Conservation (phyloP, 331 rosid species). For the Malus hybrid region DNA sequence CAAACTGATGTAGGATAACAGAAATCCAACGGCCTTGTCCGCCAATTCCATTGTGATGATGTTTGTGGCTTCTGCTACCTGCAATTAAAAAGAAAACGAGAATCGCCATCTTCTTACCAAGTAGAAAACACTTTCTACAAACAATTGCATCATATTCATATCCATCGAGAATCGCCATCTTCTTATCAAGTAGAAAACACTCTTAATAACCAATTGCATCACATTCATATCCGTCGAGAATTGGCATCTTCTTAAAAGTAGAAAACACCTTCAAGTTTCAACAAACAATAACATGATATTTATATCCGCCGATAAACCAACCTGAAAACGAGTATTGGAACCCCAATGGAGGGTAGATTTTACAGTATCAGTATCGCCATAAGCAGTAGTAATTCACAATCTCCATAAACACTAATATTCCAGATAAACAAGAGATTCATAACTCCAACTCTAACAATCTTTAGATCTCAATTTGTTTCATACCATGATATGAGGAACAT, state of each 20-base stretch:
- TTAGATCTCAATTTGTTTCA: too few species aligned
- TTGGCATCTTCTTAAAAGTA: neutral
- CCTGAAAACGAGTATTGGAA: neutral
- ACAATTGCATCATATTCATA: too few species aligned
- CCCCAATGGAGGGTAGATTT: neutral
- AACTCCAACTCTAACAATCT: too few species aligned
- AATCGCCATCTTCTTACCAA: conserved; percentile 1
- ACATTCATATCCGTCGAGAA: neutral
- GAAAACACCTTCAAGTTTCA: neutral
- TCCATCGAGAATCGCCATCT: neutral
- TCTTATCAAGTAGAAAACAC: neutral
- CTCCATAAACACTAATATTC: too few species aligned
- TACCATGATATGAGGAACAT: neutral
- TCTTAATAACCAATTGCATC: neutral
- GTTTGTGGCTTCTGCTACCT: conserved; percentile 25
- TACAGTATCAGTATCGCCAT: neutral
- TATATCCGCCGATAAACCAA: too few species aligned
- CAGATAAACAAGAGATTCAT: neutral
- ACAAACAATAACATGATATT: neutral
- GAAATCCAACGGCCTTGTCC: conserved; percentile 79
- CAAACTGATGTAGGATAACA: conserved; percentile 62
- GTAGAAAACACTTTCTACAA: neutral
- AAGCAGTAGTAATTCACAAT: neutral
- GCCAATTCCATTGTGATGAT: conserved; percentile 63
- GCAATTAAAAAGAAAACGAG: conserved; percentile 7